Evolutionary conservation across 176 grass and related monocot species (phyloP).

Genomic region (Phoenix roebelenii): DNA sequence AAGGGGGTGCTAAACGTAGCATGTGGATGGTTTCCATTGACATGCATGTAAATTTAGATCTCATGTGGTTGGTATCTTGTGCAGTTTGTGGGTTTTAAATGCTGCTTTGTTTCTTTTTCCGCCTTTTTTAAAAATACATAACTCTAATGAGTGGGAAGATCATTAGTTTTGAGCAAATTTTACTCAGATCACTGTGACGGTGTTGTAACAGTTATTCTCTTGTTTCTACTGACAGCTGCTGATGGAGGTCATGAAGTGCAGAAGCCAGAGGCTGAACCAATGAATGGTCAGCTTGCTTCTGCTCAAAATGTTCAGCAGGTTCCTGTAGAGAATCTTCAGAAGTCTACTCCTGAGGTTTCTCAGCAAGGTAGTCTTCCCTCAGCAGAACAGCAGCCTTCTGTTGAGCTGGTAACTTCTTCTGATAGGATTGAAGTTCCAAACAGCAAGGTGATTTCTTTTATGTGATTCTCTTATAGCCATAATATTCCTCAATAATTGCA

Average conservation of each 20-base stretch:
- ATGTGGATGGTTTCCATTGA: too few species aligned
- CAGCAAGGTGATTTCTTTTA: constrained; percentile 40
- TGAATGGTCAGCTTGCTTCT: constrained; percentile 15
- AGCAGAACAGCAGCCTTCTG: neutral
- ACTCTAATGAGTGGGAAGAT: too few species aligned
- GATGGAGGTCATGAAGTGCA: neutral
- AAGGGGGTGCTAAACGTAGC: too few species aligned
- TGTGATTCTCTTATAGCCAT: too few species aligned
- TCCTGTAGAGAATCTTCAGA: constrained; percentile 14
- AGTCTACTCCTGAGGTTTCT: constrained; percentile 14
- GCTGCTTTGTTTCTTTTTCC: too few species aligned
- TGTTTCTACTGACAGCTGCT: neutral
- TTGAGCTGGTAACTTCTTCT: constrained; percentile 10
- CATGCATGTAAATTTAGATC: too few species aligned
- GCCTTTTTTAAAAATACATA: too few species aligned
- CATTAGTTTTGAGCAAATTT: too few species aligned
- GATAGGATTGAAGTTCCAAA: constrained; percentile 81
- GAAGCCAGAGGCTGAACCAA: neutral
- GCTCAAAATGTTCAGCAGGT: neutral
- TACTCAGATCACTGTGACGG: too few species aligned
- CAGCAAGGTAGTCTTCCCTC: constrained; percentile 15
- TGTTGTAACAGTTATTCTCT: neutral
- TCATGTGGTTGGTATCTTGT: too few species aligned
- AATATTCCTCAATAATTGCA: too few species aligned
- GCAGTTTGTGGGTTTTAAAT: too few species aligned